Evolutionary conservation across 306 rosid genomes (phyloP), one percentile per base, ranked within the genome.

Genomic region (Argentina anserina): DNA sequence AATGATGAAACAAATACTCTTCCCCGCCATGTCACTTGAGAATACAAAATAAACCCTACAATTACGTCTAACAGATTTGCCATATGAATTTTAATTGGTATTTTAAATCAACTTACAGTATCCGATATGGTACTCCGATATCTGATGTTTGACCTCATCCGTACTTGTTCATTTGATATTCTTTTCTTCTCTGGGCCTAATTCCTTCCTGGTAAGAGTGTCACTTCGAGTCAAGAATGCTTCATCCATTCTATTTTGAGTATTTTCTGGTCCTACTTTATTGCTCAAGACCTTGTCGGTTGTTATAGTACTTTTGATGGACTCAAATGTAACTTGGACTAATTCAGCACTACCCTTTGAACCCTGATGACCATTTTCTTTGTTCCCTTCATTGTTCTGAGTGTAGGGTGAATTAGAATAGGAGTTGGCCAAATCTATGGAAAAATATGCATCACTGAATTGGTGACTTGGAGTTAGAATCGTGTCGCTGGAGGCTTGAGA

Each of bases 361-460:
- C n/a, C 50, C 50, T 39, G 65, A 11, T 49, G 42, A 25, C 14
- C 3, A 60, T 11, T 43, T 75, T 80, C 81, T 15, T 41, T 76
- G 37, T 36, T 39, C 14, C 47, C 68, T 9, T 67, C 77, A 18
- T 0, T 70, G 65, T 12, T 79, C 21, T 4, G 53, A 26, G 34
- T 78, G 69, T 49, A 43, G 11, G 74, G 28, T 42, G 87, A 61
- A 40, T 76, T 82, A 4, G 89, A 71, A 52, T 80, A 84, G 5
- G 89, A 74, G 67, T 77, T 82, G 0, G 84, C 78, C 82, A 87
- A 83, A 79, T 89, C 95, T 40, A 89, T 89, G 6, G 95, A 89
- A 74, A 89, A 89, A 68, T 28, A 86, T 0, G 79, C 84, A 1
- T 87, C 91, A 9, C 90, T 87, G 23, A 78, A 78, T 76, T 86